These are phyloP conservation scores for Bothriochloa decipiens DNA, from an alignment of 176 grass and related monocot genomes.

Conservation along the genomic window DNA sequence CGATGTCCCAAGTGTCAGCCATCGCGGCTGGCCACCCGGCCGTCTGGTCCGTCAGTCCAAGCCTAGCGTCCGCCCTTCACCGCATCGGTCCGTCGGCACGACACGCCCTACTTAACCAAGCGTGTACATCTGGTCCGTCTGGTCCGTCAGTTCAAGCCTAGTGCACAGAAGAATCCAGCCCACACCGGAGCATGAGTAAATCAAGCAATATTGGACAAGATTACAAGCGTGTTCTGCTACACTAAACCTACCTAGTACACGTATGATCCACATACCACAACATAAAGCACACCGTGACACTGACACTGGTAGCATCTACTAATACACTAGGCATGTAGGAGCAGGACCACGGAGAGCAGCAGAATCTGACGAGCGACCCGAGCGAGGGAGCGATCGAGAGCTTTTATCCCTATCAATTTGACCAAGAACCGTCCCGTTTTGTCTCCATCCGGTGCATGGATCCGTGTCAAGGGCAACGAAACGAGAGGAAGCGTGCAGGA, in stretches of 20 bases:
- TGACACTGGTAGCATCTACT: not conserved
- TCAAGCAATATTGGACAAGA: no score
- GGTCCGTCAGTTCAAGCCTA: no score
- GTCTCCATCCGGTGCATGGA: constrained; percentile 9
- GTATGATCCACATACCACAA: no score
- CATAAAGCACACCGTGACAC: not conserved
- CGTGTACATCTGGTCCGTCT: no score
- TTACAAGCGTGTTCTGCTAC: not conserved
- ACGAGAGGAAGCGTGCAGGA: not conserved
- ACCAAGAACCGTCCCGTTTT: constrained; percentile 28
- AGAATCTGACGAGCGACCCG: not conserved
- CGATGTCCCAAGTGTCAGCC: no score
- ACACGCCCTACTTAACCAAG: no score
- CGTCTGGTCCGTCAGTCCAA: no score
- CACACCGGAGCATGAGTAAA: not conserved
- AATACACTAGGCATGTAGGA: not conserved
- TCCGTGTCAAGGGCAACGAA: not conserved
- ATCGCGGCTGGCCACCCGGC: no score
- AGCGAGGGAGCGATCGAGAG: not conserved
- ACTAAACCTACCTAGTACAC: no score
- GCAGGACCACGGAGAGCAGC: constrained; percentile 26
- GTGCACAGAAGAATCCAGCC: not conserved
- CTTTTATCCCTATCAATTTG: constrained; percentile 38
- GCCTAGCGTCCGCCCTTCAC: no score
- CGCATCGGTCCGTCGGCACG: no score